Evolutionary conservation across 1,139 yeast genomes (phyloP), one percentile per base, ranked within the genome.

Genomic region (Scheffersomyces insectosa): DNA sequence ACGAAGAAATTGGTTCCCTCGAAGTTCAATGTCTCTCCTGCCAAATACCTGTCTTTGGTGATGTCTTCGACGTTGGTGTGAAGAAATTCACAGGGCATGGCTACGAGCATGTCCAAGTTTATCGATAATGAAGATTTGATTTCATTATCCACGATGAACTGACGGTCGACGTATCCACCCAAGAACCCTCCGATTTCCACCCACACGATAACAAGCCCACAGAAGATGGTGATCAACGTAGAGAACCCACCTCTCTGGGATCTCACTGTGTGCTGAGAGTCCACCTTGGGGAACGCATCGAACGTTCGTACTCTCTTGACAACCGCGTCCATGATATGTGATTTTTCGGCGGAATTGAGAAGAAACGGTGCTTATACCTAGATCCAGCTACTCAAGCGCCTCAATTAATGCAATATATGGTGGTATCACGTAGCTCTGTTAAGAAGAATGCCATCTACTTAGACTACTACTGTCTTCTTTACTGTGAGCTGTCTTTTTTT

Each of bases 241-340:
- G 91, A 79, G 20, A 80, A 60, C 3, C 95, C 93, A 27, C 96
- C 96, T 48, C 93, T 73, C 33, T 79, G 70, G 1, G 95, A 85
- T 50, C 88, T 69, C 40, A 86, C 85, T 35, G 86, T 78, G 56
- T 88, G 91, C 47, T 85, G 79, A 6, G 89, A 78, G 42, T 86
- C 85, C 25, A 89, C 88, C 64, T 91, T 91, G 15, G 98, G 66
- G 57, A 89, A 89, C 30, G 97, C 97, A 71, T 89, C 97, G 63
- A 89, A 88, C 7, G 90, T 77, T 55, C 79, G 72, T 40, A 85
- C 80, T 47, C 51, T 62, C 35, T 52, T 63, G 20, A 74, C 52
- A 46, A 73, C 63, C 6, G 67, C 40, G 35, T 72, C 76, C 77
- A 73, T 73, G 12, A 35, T 14, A 7, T 12, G 33, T 7, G 13